These are phyloP conservation scores for Podospora conica DNA, from an alignment of 495 filamentous ascomycete genomes.

Conservation along the genomic window DNA sequence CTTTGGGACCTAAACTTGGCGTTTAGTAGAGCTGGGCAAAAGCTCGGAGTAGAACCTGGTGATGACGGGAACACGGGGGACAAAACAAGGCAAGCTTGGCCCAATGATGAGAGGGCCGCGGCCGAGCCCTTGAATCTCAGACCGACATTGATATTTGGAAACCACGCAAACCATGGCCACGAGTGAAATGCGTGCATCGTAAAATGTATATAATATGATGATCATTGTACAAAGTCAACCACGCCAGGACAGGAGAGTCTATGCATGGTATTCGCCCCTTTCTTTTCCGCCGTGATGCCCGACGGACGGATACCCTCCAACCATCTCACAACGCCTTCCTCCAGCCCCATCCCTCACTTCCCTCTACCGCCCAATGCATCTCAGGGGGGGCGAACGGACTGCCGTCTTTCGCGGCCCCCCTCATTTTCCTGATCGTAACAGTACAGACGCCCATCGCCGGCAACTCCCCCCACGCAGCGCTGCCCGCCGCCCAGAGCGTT, in stretches of 20 bases:
- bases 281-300: not conserved
- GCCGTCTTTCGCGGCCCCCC: not conserved
- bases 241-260: not conserved
- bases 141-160: too few relatives aligned
- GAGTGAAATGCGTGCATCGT: not conserved
- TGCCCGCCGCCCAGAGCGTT: not conserved
- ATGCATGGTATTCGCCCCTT: not conserved
- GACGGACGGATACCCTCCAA: not conserved
- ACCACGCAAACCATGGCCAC: too few relatives aligned
- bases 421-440: not conserved
- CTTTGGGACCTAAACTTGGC: not conserved
- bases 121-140: too few relatives aligned
- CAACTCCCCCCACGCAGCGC: too few relatives aligned
- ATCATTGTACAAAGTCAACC: not conserved
- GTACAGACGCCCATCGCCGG: not conserved
- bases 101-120: not conserved
- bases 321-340: not conserved
- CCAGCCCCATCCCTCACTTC: not conserved
- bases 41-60: not conserved
- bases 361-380: not conserved
- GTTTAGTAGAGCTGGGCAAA: not conserved
- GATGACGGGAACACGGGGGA: not conserved
- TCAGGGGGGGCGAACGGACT: not conserved
- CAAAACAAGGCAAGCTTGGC: not conserved
- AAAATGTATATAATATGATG: not conserved